Base-by-base conservation (phyloP, 2,329 filamentous ascomycete genomes). In the Fusarium sp. region DNA sequence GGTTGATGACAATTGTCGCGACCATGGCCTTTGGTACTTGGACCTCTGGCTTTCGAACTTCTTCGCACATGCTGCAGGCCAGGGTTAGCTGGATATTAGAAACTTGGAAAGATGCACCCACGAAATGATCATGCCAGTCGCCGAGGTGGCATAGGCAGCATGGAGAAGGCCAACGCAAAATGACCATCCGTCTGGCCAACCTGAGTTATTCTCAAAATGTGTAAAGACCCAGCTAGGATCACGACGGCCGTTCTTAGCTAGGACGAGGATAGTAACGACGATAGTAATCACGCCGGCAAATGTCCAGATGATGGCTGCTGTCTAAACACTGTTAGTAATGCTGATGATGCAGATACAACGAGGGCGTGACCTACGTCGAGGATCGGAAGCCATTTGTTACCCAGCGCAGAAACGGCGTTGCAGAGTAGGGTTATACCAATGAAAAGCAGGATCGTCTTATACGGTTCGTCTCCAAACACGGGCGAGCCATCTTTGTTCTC, bases 111-210 rank as follows among this genome's bases (percentile, higher is more conserved):
- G 9, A 3, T 12, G 20, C 7, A 85, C 90, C 85, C 83, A 92
- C 90, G 90, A 92, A 79, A 94, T 92, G 69, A 94, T 92, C 92
- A 94, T 94, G 82, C 93, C 93, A 0, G 92, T 94, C 11, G 91
- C 92, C 5, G 92, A 93, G 12, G 92, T 93, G 55, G 91, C 92
- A 78, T 94, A 94, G 66, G 90, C 92, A 56, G 91, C 92, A 76
- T 93, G 92, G 20, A 94, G 84, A 33, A 94, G 86, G 78, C 92
- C 92, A 67, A 94, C 90, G 78, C 89, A 91, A 83, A 93, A 94
- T 4, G 92, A 91, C 92, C 92, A 94, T 77, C 92, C 92, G 40
- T 87, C 84, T 4, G 86, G 83, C 92, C 92, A 95, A 62, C 92
- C 92, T 2, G 92, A 93, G 66, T 87, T 87, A 27, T 87, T 84